phyloP scores from a whole-genome alignment of 768 basidiomycete species.

The Guyanaporus albipodus region DNA sequence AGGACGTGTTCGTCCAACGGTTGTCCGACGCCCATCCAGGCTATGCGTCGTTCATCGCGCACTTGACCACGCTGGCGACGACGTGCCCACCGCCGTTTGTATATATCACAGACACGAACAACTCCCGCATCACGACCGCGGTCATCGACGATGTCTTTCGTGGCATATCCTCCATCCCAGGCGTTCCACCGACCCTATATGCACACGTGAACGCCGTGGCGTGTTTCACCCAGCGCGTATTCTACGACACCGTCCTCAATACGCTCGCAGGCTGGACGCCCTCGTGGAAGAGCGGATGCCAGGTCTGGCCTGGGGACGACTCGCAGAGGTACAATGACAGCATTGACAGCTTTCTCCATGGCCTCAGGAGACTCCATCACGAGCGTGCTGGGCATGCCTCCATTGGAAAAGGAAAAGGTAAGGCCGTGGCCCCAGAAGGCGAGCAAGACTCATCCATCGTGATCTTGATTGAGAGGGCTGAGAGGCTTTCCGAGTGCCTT shows the following conservation, averaged over 20 bases:
- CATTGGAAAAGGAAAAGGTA: conserved; percentile 31
- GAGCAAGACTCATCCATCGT: conserved; percentile 40
- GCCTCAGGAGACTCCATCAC: conserved; percentile 42
- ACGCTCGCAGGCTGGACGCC: conserved; percentile 52
- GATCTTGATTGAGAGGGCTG: conserved; percentile 63
- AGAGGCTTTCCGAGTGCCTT: conserved; percentile 57
- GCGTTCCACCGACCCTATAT: conserved; percentile 31
- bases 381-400: conserved; percentile 2
- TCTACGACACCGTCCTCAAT: conserved; percentile 68
- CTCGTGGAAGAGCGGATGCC: conserved; percentile 58
- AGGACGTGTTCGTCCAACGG: conserved; percentile 1
- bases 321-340: conserved; percentile 55
- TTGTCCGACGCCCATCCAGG: conserved; percentile 20
- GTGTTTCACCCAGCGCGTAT: conserved; percentile 56
- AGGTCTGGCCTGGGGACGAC: conserved; percentile 48
- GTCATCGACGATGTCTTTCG: conserved; percentile 28
- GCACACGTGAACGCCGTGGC: conserved; percentile 53
- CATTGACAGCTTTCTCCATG: conserved; percentile 68
- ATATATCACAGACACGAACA: conserved; percentile 57
- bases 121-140: conserved; percentile 42
- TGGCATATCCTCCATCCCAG: conserved; percentile 8
- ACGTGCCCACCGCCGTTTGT: conserved; percentile 58
- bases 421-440: conserved; percentile 13
- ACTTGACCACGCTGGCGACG: conserved; percentile 30
- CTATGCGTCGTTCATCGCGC: conserved; percentile 21